Evolutionary conservation across 768 basidiomycete species (phyloP).

Genomic region (Strobilomyces confusus): DNA sequence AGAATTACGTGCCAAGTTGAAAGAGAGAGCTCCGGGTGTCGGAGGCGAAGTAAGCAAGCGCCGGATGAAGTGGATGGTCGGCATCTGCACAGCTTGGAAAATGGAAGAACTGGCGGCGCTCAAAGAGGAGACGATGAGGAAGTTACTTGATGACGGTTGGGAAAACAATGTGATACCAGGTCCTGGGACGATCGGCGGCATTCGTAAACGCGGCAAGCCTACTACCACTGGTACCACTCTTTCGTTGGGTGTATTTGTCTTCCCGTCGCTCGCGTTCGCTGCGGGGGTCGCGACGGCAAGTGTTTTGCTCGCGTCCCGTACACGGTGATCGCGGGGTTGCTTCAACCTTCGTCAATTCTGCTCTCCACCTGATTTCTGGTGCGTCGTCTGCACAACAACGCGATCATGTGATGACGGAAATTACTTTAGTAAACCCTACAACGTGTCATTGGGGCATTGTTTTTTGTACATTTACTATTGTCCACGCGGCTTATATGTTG

Average conservation of each 20-base stretch:
- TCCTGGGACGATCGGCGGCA: constrained; percentile 39
- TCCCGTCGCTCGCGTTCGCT: constrained; percentile 37
- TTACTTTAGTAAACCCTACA: neutral
- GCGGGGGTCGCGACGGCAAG: constrained; percentile 41
- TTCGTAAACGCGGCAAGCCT: constrained; percentile 9
- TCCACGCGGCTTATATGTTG: neutral
- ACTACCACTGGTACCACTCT: neutral
- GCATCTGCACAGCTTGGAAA: constrained; percentile 80
- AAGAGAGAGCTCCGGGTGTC: constrained; percentile 77
- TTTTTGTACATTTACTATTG: neutral
- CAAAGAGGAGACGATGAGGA: constrained; percentile 60
- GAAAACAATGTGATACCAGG: constrained; percentile 53
- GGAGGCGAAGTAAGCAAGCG: constrained; percentile 72
- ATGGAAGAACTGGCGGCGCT: constrained; percentile 75
- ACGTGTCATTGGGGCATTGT: neutral
- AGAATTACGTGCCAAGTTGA: constrained; percentile 61
- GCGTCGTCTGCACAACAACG: neutral
- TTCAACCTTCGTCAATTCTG: neutral
- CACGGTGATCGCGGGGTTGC: constrained; percentile 21
- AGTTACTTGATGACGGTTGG: constrained; percentile 83
- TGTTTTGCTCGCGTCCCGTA: constrained; percentile 29
- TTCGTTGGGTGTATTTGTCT: constrained; percentile 19
- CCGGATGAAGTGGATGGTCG: constrained; percentile 92
- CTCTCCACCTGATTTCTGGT: constrained; percentile 4
- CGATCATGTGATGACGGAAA: neutral